Evolutionary conservation across 805 yeast genomes (phyloP).

Genomic region (Candida jianshihensis): DNA sequence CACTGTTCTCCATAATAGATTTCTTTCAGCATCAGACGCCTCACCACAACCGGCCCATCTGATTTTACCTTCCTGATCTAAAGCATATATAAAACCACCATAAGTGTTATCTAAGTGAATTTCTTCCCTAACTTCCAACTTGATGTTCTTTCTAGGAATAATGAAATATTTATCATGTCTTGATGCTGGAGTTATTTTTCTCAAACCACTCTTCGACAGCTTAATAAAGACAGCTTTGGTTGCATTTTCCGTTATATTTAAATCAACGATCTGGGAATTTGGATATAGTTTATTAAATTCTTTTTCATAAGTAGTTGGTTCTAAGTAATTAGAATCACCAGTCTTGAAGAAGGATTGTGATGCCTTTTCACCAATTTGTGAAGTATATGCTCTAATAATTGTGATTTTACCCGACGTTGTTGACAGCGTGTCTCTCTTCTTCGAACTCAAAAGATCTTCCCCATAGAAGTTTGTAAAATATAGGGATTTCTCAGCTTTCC

Average conservation of each 20-base stretch:
- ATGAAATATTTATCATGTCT: constrained; percentile 57
- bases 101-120: constrained; percentile 66
- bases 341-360: constrained; percentile 52
- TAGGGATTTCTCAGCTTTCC: constrained; percentile 61
- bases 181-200: constrained; percentile 36
- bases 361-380: constrained; percentile 65
- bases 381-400: constrained; percentile 59
- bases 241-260: constrained; percentile 69
- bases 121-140: constrained; percentile 48
- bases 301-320: constrained; percentile 31
- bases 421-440: constrained; percentile 25
- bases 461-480: constrained; percentile 80
- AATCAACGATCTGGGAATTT: constrained; percentile 63
- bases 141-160: constrained; percentile 51
- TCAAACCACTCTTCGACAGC: constrained; percentile 39
- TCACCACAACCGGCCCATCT: constrained; percentile 92
- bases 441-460: constrained; percentile 35
- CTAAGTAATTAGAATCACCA: constrained; percentile 34
- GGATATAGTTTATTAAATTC: constrained; percentile 38
- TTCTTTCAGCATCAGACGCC: constrained; percentile 60
- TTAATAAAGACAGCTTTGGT: constrained; percentile 60
- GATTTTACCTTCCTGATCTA: constrained; percentile 68
- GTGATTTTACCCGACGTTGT: constrained; percentile 45
- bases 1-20: constrained; percentile 59
- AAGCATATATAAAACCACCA: constrained; percentile 75